Evolutionary conservation across 495 filamentous ascomycete genomes (phyloP).

Genomic region (Aspergillus nidulans): DNA sequence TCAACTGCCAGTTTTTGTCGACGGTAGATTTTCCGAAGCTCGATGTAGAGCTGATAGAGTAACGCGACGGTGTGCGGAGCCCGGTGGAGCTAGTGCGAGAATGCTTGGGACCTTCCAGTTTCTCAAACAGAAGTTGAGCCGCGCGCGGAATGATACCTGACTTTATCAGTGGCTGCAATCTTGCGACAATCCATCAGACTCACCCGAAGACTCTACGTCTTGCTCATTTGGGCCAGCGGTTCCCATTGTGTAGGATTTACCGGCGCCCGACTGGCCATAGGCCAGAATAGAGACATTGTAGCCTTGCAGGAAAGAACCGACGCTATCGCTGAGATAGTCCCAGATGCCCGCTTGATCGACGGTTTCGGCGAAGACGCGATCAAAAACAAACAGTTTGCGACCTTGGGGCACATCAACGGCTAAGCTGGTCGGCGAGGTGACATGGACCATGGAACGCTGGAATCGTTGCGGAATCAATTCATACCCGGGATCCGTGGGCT

Average conservation of each 20-base stretch:
- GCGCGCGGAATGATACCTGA: slow-evolving; percentile 91
- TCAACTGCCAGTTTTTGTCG: slow-evolving; percentile 89
- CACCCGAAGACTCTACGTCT: slow-evolving; percentile 74
- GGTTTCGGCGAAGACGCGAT: slow-evolving; percentile 85
- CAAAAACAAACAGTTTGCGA: slow-evolving; percentile 92
- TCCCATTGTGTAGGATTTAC: slow-evolving; percentile 99
- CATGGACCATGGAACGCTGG: slow-evolving; percentile 87
- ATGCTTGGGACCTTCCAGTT: slow-evolving; percentile 58
- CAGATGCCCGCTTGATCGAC: slow-evolving; percentile 85
- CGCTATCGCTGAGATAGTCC: slow-evolving; percentile 90
- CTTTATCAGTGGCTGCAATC: slow-evolving; percentile 1
- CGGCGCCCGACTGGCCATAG: slow-evolving; percentile 99
- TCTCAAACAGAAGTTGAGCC: slow-evolving; percentile 81
- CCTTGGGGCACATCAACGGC: slow-evolving; percentile 88
- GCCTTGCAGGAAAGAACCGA: slow-evolving; percentile 85
- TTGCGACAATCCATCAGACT: slow-evolving; percentile 2
- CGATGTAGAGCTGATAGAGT: slow-evolving; percentile 60
- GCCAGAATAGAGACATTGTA: slow-evolving; percentile 99
- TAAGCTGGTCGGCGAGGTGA: slow-evolving; percentile 76
- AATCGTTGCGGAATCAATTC: slow-evolving; percentile 95
- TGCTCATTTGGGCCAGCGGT: slow-evolving; percentile 87
- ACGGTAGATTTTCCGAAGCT: slow-evolving; percentile 44
- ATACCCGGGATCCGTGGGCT: slow-evolving; percentile 80
- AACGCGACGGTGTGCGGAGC: slow-evolving; percentile 74
- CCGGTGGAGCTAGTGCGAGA: slow-evolving; percentile 66